These are phyloP conservation scores for Pseudofabraea citricarpa DNA, from an alignment of 2,329 filamentous ascomycete genomes.

Conservation along the genomic window DNA sequence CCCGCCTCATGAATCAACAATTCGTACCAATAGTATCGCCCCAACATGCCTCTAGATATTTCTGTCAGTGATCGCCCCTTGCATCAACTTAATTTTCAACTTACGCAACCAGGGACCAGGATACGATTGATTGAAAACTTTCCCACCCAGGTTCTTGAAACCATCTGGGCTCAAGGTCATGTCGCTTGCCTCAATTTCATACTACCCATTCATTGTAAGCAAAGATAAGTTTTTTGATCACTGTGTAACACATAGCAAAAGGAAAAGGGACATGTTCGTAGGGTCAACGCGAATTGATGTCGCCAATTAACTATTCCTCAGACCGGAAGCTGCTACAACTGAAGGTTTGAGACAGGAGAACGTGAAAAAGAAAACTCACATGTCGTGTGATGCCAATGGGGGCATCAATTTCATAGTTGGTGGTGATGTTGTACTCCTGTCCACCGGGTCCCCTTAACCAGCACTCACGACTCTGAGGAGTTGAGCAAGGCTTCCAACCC, in stretches of 20 bases:
- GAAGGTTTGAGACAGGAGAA: too few relatives aligned
- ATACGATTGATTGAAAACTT: conserved; percentile 6
- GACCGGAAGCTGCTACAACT: too few relatives aligned
- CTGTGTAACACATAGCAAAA: too few relatives aligned
- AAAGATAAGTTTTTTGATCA: too few relatives aligned
- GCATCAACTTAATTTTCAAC: too few relatives aligned
- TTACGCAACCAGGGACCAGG: conserved; percentile 9
- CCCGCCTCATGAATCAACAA: too few relatives aligned
- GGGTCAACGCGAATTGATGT: too few relatives aligned
- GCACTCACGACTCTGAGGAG: conserved; percentile 1
- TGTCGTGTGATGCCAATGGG: conserved; percentile 2
- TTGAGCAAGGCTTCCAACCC: conserved; percentile 3
- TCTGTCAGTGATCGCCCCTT: too few relatives aligned
- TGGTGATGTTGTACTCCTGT: conserved; percentile 4
- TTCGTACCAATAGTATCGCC: too few relatives aligned
- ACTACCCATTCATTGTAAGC: too few relatives aligned
- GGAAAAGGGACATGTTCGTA: too few relatives aligned
- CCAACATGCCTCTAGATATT: conserved; percentile 10
- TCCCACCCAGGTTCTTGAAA: conserved; percentile 1
- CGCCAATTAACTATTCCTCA: too few relatives aligned
- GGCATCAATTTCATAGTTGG: conserved; percentile 2
- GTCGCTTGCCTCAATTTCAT: not conserved
- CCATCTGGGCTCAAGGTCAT: conserved; percentile 2
- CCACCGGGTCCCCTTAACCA: conserved; percentile 1
- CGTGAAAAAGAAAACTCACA: not conserved